Conservation (phyloP, 768 basidiomycete species). For the Mycena filopes region DNA sequence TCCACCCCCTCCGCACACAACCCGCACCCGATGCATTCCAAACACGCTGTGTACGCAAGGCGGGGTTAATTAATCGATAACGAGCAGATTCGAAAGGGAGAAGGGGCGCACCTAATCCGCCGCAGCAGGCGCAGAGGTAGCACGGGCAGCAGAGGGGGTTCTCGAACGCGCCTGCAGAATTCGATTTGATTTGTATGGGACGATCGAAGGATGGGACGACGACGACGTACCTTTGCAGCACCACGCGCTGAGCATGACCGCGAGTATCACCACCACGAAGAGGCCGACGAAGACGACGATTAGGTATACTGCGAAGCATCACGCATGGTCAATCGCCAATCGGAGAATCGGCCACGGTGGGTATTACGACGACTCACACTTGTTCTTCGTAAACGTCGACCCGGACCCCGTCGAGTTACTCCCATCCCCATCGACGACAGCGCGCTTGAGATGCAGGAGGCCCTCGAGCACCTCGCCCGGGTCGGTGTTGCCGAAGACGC, state of each 20-base stretch:
- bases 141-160: constrained; percentile 78
- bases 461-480: constrained; percentile 39
- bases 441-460: constrained; percentile 43
- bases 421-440: constrained; percentile 36
- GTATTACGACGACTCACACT: constrained; percentile 49
- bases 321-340: background rate
- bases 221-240: constrained; percentile 64
- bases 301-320: constrained; percentile 60
- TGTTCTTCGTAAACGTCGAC: constrained; percentile 51
- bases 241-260: constrained; percentile 70
- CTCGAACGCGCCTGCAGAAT: constrained; percentile 58
- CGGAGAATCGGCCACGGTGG: background rate
- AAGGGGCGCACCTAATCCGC: constrained; percentile 63
- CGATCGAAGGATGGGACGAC: background rate
- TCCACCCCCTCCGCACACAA: constrained; percentile 66
- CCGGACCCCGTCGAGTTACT: constrained; percentile 31
- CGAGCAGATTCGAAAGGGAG: background rate
- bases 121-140: constrained; percentile 79
- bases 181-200: background rate
- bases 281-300: constrained; percentile 75
- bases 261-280: constrained; percentile 63
- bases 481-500: constrained; percentile 20
- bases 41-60: constrained; percentile 54
- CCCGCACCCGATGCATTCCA: constrained; percentile 78
- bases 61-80: background rate